A percentile compares a stretch with the other conserved stretches of the same genome.
These are phyloP conservation scores for Calocybe indica DNA, from an alignment of 768 basidiomycete genomes.

Conservation along the genomic window DNA sequence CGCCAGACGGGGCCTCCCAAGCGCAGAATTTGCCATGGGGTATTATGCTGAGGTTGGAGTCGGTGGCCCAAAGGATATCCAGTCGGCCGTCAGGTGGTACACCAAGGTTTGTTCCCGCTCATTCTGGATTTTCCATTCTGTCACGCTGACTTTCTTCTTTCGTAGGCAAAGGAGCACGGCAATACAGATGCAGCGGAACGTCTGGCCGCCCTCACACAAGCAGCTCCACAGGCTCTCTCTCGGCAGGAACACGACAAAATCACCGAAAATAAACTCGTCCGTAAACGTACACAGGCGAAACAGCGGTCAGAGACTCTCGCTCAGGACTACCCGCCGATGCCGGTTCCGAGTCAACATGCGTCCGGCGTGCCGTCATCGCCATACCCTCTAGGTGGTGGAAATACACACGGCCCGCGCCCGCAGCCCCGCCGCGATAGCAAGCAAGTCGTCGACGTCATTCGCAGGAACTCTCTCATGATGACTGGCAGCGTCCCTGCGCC, in stretches of 20 bases:
- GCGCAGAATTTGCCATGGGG: conserved; percentile 93
- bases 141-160: neutral
- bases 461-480: conserved; percentile 39
- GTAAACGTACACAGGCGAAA: conserved; percentile 72
- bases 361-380: conserved; percentile 11
- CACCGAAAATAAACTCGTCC: conserved; percentile 74
- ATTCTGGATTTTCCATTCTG: neutral
- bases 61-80: conserved; percentile 59
- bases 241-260: conserved; percentile 75
- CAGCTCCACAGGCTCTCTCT: conserved; percentile 60
- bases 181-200: conserved; percentile 79
- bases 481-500: conserved; percentile 5
- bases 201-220: conserved; percentile 58
- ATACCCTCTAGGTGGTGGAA: conserved; percentile 6
- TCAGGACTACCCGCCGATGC: neutral
- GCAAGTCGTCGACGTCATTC: conserved; percentile 48
- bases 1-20: conserved; percentile 63
- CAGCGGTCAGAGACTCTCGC: conserved; percentile 39
- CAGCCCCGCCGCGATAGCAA: conserved; percentile 25
- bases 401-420: neutral
- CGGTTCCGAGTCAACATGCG: conserved; percentile 2
- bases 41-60: conserved; percentile 95
- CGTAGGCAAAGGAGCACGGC: conserved; percentile 67
- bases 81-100: conserved; percentile 76
- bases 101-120: conserved; percentile 24